Evolutionary conservation across 768 basidiomycete species (phyloP), one percentile per base, ranked within the genome.

Genomic region (Amanita jacksonii): DNA sequence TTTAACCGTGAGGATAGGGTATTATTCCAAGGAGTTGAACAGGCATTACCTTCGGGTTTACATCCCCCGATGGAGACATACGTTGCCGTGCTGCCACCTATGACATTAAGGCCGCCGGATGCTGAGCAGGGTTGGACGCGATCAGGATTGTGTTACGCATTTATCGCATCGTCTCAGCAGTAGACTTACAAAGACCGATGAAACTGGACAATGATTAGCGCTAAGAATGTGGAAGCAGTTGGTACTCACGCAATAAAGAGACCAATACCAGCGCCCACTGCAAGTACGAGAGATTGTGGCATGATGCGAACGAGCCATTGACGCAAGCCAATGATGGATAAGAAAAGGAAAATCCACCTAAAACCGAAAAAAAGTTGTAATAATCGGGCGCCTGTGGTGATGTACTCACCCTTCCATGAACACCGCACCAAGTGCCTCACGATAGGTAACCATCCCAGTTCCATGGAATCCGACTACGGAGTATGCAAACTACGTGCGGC

Each of bases 231-330:
- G 27, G 19, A 32, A 6, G 6, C 15, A 9, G 19, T n/a, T n/a
- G n/a, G 18, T 28, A 74, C 78, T 55, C 53, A 85, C 72, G 87
- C 86, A 51, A 92, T 86, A 62, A 86, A 92, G 13, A 92, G 61
- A 48, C 89, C 89, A 54, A 92, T 90, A 46, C 88, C 89, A 31
- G 85, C 77, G 33, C 88, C 89, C 8, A 89, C 85, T 1, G 88
- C 81, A 44, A 89, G 72, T 3, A 89, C 80, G 20, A 92, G 72
- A 3, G 88, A 90, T 50, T 85, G 83, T 1, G 89, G 89, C 77
- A 92, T 90, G 45, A 89, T 75, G 10, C 89, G 77, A 10, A 82
- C 85, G 4, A 92, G 72, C 89, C 88, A 92, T 65, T 90, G 87
- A 39, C 89, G 85, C 41, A 92, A 70, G 48, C 89, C 89, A 23